Evolutionary conservation across 176 grass and related monocot species (phyloP), one percentile per base, ranked within the genome.

Genomic region (Oropetium thomaeum): DNA sequence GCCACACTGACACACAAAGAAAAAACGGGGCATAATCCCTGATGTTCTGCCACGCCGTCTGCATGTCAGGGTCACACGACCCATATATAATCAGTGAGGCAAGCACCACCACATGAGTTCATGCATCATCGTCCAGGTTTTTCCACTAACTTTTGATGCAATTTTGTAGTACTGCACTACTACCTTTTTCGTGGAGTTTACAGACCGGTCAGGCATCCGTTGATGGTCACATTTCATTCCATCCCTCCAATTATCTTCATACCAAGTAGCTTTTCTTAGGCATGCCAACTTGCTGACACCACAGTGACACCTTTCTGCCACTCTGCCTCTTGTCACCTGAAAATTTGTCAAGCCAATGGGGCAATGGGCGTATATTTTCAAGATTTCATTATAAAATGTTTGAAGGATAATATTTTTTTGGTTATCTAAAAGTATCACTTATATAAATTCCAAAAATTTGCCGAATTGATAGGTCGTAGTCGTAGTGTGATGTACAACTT

Each of bases 281-380:
- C 57, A 30, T 29, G 26, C 54, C 5, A 19, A 20, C 39, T 22
- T 73, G 47, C 60, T 42, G 63, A 63, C 67, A 54, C 10, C 16
- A 53, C 63, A 57, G 81, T 34, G 32, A 10, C 47, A 23, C 32
- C 69, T 81, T 84, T 63, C 55, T 55, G 41, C 52, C 77, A 52
- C 47, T 48, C 48, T 67, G 48, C 60, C 22, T 67, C 77, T 30
- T 80, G 62, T 80, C 70, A 75, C 70, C 70, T 69, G 53, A 68
- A 32, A 64, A 76, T 20, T 55, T 41, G 60, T 15, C 14, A 5
- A 59, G 51, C 68, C 65, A 5, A 29, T 6, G 43, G 27, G 8
- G 48, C 37, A 37, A 38, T 35, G 67, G 29, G 38, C 69, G 47
- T 32, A 47, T 30, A 33, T 70, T 22, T 27, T 57, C 27, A 7